Percentiles rank a stretch among this genome's conserved stretches.
Evolutionary conservation across 2,329 filamentous ascomycete genomes (phyloP).

Genomic region (Arthrocladium fulminans): DNA sequence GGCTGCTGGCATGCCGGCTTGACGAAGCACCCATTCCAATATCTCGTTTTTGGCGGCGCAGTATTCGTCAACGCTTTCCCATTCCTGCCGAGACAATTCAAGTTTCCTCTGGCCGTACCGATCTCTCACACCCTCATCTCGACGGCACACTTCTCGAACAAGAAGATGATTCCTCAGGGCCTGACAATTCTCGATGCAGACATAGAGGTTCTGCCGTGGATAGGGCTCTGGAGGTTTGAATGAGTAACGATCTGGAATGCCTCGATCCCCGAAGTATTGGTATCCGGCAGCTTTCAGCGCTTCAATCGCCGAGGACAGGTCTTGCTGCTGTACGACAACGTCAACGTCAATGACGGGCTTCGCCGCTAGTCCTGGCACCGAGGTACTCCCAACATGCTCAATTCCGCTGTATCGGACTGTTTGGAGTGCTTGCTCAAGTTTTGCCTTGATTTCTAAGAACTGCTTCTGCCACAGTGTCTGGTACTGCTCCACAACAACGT

Average conservation of each 20-base stretch:
- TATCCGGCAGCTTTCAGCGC: constrained; percentile 28
- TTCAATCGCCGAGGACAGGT: constrained; percentile 24
- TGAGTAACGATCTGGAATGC: constrained; percentile 29
- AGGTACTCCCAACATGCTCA: constrained; percentile 33
- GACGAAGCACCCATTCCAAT: background rate
- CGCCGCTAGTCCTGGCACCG: constrained; percentile 28
- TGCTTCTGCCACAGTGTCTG: constrained; percentile 14
- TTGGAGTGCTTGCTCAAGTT: constrained; percentile 13
- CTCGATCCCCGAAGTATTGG: constrained; percentile 29
- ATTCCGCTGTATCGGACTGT: constrained; percentile 21
- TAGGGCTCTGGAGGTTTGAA: constrained; percentile 27
- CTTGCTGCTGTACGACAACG: constrained; percentile 25
- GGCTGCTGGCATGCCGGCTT: background rate
- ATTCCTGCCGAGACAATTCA: constrained; percentile 13
- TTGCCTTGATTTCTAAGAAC: constrained; percentile 14
- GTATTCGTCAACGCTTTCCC: constrained; percentile 16
- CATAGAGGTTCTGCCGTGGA: constrained; percentile 29
- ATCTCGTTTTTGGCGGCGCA: constrained; percentile 17
- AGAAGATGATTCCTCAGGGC: constrained; percentile 32
- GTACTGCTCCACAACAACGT: constrained; percentile 16
- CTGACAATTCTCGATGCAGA: constrained; percentile 28
- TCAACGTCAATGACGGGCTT: constrained; percentile 33
- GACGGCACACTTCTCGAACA: constrained; percentile 29
- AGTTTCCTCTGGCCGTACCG: constrained; percentile 14
- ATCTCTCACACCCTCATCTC: constrained; percentile 26